phyloP scores from a whole-genome alignment of 2,329 filamentous ascomycete genomes.

The Scedosporium minutisporum region DNA sequence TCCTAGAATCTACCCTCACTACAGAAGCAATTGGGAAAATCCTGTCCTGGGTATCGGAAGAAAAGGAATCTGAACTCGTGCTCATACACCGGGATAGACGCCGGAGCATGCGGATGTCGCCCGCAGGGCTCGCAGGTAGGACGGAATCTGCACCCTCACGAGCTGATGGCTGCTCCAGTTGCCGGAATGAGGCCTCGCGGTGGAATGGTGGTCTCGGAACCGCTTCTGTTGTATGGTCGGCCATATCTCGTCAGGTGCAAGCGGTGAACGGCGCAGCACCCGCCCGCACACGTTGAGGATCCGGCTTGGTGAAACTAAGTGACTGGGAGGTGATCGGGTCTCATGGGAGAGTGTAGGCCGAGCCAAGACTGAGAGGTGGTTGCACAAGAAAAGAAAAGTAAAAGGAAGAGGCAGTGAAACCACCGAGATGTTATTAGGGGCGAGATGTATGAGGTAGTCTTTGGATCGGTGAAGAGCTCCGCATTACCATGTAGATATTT shows the following conservation, averaged over 20 bases:
- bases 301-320: not conserved
- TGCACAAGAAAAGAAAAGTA: not conserved
- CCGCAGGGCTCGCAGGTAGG: not conserved
- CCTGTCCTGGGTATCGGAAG: not conserved
- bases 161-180: not conserved
- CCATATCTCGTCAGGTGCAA: not conserved
- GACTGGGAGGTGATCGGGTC: no score
- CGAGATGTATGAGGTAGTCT: no score
- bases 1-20: not conserved
- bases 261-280: not conserved
- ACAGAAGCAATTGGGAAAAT: slow-evolving; percentile 4
- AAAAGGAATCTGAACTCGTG: not conserved
- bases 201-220: not conserved
- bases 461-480: not conserved
- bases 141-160: not conserved
- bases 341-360: not conserved
- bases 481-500: not conserved
- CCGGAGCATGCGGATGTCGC: not conserved
- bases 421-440: no score
- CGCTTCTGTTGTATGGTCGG: not conserved
- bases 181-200: not conserved
- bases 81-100: not conserved
- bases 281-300: not conserved
- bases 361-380: not conserved
- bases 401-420: not conserved